Base-by-base conservation (phyloP, 2,329 filamentous ascomycete genomes). In the Didymella sp. region DNA sequence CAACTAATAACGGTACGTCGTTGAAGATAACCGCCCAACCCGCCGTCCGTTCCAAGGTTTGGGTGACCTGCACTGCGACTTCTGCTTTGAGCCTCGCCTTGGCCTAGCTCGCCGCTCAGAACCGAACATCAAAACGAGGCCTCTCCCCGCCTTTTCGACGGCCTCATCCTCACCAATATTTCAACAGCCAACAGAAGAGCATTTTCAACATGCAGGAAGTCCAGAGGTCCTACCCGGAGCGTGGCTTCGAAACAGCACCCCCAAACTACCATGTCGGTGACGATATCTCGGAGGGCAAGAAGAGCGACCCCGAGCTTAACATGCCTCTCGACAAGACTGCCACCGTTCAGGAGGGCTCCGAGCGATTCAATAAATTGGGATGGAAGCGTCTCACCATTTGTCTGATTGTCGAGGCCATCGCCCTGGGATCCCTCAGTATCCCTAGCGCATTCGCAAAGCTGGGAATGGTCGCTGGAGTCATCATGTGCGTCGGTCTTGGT, bases 381-480 rank as follows among this genome's bases (percentile, higher is more conserved):
- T 85, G 82, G 82, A 81, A 82, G 64, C 77, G 79, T 21, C 70
- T 82, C 33, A 82, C 80, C 1, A 71, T 82, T 19, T 79, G 81
- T 53, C 69, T 82, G 51, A 80, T 82, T 49, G 81, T 82, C 51
- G 81, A 82, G 63, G 79, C 80, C 27, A 81, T 82, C 58, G 79
- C 80, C 7, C 74, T 82, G 24, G 81, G 80, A 35, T 78, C 75
- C 33, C 70, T 81, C 56, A 80, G 78, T 48, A 72, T 81, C 24
- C 78, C 80, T 7, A 76, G 73, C 40, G 77, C 78, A 25, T 80
- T 81, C 49, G 78, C 78, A 2, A 78, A 72, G 7, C 67, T 81
- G 4, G 79, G 79, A 31, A 80, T 81, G 77, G 74, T 81, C 7
- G 73, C 76, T 4, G 79, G 80, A 52, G 74, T 80, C 33, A 76